Evolutionary conservation across 805 yeast genomes (phyloP).

Genomic region (Candida dajiaensis): DNA sequence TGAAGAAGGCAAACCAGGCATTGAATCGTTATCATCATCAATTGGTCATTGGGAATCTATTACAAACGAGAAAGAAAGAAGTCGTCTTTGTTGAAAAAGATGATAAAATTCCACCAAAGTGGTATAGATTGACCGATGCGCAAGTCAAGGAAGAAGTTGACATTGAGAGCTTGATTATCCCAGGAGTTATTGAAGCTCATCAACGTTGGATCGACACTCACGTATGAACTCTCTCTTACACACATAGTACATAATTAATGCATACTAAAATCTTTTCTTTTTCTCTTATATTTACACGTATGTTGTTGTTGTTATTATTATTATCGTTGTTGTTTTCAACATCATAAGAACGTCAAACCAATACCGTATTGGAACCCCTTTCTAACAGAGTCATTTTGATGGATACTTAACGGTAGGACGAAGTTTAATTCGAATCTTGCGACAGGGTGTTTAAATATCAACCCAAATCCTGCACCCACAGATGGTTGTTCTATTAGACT

Average conservation of each 20-base stretch:
- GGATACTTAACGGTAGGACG: conserved; percentile 52
- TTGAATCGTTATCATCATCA: conserved; percentile 85
- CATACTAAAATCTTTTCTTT: background rate
- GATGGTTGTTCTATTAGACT: conserved; percentile 38
- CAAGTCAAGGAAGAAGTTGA: conserved; percentile 41
- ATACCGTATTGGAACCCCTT: conserved; percentile 67
- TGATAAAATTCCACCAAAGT: conserved; percentile 27
- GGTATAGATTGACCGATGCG: conserved; percentile 46
- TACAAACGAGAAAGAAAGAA: conserved; percentile 82
- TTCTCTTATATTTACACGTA: background rate
- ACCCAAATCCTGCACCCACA: conserved; percentile 51
- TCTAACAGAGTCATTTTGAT: conserved; percentile 42
- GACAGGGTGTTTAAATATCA: conserved; percentile 54
- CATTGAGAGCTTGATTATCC: conserved; percentile 77
- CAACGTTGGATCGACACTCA: conserved; percentile 46
- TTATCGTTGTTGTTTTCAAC: too few relatives aligned
- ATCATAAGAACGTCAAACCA: conserved; percentile 51
- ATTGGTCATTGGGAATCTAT: conserved; percentile 86
- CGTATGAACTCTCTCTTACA: background rate
- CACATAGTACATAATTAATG: background rate
- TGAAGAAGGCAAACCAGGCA: conserved; percentile 74
- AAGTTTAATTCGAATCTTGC: conserved; percentile 67
- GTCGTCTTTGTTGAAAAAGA: conserved; percentile 75
- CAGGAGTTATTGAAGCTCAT: conserved; percentile 66
- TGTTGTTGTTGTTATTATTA: too few relatives aligned